Conservation (phyloP, 148 eudicot species). For the Amaranthus palmeri region DNA sequence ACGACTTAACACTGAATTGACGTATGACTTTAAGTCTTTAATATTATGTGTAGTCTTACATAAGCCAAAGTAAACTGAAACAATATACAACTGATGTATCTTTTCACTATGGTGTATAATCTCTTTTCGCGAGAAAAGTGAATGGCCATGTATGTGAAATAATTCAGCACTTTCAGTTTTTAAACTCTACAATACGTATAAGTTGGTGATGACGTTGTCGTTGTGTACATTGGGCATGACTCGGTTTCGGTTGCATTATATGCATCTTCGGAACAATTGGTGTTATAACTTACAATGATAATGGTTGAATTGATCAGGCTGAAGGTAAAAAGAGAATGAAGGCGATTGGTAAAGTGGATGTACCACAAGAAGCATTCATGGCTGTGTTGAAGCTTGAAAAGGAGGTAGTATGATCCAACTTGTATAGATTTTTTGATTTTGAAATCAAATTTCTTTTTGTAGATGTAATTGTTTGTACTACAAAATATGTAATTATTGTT, state of each 20-base stretch:
- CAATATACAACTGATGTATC: too few relatives aligned
- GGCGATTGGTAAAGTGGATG: slow-evolving; percentile 85
- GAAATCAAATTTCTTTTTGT: neutral
- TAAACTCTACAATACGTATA: neutral
- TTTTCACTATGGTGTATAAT: neutral
- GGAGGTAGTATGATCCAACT: slow-evolving; percentile 63
- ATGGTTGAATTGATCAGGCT: slow-evolving; percentile 47
- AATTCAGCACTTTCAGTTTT: neutral
- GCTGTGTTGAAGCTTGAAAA: slow-evolving; percentile 96
- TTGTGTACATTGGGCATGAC: neutral
- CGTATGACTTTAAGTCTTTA: too few relatives aligned
- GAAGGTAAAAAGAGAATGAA: slow-evolving; percentile 99
- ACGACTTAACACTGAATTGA: too few relatives aligned
- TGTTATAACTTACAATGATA: neutral
- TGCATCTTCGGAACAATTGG: neutral
- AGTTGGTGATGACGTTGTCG: neutral
- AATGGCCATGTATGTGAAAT: neutral
- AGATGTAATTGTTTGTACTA: neutral
- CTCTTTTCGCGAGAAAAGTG: neutral
- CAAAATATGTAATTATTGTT: neutral
- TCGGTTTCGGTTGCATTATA: neutral
- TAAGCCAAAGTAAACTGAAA: too few relatives aligned
- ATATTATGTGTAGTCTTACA: too few relatives aligned
- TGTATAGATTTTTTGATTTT: slow-evolving; percentile 16
- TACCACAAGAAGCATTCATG: slow-evolving; percentile 99